phyloP scores from a whole-genome alignment of 106 monocot species.

The Vanilla planifolia region DNA sequence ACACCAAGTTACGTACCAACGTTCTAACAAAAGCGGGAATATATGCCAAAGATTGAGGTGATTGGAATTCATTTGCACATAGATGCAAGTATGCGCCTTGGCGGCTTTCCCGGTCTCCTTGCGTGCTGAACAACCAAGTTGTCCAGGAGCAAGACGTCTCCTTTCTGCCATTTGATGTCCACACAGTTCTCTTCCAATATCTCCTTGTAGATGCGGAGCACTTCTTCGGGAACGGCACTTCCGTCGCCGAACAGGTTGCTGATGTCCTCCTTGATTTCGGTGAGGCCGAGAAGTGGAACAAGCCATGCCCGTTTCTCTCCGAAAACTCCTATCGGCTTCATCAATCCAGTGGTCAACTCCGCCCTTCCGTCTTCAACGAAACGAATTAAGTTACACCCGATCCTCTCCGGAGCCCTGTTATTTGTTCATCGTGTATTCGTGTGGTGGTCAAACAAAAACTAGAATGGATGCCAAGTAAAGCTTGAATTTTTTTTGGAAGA shows the following conservation, averaged over 20 bases:
- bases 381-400: not conserved
- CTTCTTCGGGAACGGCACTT: conserved; percentile 2
- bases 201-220: not conserved
- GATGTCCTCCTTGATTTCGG: not conserved
- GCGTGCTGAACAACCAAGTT: conserved; percentile 25
- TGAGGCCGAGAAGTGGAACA: conserved; percentile 10
- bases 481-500: not conserved
- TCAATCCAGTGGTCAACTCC: conserved; percentile 18
- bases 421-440: not conserved
- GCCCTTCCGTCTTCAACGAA: conserved; percentile 24
- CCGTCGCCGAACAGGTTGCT: conserved; percentile 9
- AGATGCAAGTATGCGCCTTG: conserved; percentile 9
- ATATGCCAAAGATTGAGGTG: not conserved
- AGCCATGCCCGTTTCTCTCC: conserved; percentile 20
- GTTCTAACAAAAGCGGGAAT: too few relatives aligned
- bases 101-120: conserved; percentile 12
- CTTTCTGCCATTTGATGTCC: conserved; percentile 20
- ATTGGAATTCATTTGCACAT: conserved; percentile 6
- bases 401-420: conserved; percentile 6
- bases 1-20: too few relatives aligned
- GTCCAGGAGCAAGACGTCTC: conserved; percentile 19
- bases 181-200: conserved; percentile 24
- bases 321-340: conserved; percentile 15
- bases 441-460: not conserved
- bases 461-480: not conserved